phyloP scores from a whole-genome alignment of 108 stramenopile genomes.

The Skeletonema costatum region DNA sequence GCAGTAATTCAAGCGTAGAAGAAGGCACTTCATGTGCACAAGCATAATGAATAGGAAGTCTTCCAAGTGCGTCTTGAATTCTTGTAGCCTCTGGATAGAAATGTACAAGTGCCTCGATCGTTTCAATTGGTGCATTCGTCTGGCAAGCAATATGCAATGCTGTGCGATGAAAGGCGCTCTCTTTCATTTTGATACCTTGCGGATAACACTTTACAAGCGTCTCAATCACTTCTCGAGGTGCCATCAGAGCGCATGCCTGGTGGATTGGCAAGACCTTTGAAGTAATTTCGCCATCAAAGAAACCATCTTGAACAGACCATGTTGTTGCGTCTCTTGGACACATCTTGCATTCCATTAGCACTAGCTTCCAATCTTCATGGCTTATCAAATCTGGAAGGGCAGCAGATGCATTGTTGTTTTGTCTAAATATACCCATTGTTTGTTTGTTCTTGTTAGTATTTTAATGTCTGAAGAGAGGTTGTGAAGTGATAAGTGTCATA shows the following conservation, averaged over 20 bases:
- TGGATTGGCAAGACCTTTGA: conserved; percentile 69
- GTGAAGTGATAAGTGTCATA: no score
- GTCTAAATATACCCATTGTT: neutral
- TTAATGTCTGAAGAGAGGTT: no score
- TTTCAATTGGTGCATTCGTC: conserved; percentile 59
- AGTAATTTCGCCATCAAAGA: conserved; percentile 70
- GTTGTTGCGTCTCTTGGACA: neutral
- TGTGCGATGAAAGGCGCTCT: conserved; percentile 64
- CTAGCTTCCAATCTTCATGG: conserved; percentile 44
- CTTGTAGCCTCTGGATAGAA: conserved; percentile 56
- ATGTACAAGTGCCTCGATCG: conserved; percentile 53
- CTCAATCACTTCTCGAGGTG: conserved; percentile 50
- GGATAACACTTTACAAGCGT: conserved; percentile 57
- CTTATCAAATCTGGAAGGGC: conserved; percentile 24
- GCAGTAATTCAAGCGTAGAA: conserved; percentile 50
- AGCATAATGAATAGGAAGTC: conserved; percentile 67
- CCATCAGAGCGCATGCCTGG: conserved; percentile 49
- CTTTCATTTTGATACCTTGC: conserved; percentile 45
- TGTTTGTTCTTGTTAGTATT: neutral
- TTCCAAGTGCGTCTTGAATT: conserved; percentile 55
- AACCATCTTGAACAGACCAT: conserved; percentile 38
- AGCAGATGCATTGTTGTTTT: neutral
- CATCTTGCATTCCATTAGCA: conserved; percentile 16
- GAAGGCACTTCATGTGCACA: conserved; percentile 63
- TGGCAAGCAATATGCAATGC: conserved; percentile 81